Percentiles rank a stretch among this genome's conserved stretches.
Evolutionary conservation across 208 protist genomes (phyloP).

Genomic region (Leishmania major): DNA sequence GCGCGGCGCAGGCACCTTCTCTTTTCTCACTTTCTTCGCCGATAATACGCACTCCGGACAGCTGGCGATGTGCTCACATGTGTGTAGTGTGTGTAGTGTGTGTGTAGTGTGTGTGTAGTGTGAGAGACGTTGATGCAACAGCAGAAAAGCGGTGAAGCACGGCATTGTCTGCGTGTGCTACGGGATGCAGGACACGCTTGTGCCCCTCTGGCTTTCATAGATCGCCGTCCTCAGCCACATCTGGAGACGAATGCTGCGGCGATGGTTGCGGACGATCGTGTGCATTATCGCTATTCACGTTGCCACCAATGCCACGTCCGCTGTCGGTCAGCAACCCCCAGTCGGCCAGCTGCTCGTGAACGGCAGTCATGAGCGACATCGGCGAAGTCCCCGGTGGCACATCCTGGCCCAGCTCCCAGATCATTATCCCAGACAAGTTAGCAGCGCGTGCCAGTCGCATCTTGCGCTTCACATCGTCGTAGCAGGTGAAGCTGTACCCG

Average conservation of each 20-base stretch:
- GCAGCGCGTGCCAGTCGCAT: slow-evolving; percentile 50
- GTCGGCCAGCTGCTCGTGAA: slow-evolving; percentile 46
- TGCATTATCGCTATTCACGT: not conserved
- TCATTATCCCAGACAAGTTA: slow-evolving; percentile 63
- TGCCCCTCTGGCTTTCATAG: slow-evolving; percentile 3
- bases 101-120: not conserved
- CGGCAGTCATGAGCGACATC: slow-evolving; percentile 54
- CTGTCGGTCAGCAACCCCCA: slow-evolving; percentile 24
- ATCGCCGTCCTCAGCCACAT: slow-evolving; percentile 11
- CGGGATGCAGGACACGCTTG: not conserved
- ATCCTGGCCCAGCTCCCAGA: slow-evolving; percentile 83
- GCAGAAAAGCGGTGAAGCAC: not conserved
- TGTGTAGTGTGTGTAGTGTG: not conserved
- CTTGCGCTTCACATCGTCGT: slow-evolving; percentile 50
- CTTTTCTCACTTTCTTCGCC: not conserved
- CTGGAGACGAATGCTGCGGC: not conserved
- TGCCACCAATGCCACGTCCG: not conserved
- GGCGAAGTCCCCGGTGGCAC: slow-evolving; percentile 43
- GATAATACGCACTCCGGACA: not conserved
- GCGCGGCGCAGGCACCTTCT: not conserved
- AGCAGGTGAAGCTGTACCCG: slow-evolving; percentile 47
- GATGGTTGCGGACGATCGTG: not conserved
- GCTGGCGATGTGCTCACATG: not conserved
- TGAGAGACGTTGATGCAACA: not conserved
- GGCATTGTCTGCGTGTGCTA: not conserved